These are phyloP conservation scores for Gaillardinia entomophila DNA, from an alignment of 805 yeast species.

Conservation along the genomic window DNA sequence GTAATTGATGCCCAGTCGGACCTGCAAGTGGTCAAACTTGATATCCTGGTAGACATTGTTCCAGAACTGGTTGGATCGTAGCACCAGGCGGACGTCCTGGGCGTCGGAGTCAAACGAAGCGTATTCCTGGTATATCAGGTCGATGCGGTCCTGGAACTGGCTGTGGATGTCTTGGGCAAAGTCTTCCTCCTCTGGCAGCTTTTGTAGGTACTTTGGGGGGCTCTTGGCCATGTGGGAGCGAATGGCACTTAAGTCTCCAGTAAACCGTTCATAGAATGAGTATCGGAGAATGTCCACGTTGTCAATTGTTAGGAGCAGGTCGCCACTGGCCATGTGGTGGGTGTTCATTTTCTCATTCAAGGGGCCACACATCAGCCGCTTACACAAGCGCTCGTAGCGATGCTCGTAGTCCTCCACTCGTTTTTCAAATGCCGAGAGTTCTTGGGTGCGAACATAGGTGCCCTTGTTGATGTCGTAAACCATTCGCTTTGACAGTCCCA, in stretches of 20 bases:
- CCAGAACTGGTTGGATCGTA: constrained; percentile 17
- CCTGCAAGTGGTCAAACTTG: constrained; percentile 11
- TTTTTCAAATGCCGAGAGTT: constrained; percentile 5
- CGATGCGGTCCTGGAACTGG: neutral
- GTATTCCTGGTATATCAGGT: neutral
- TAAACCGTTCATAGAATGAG: constrained; percentile 10
- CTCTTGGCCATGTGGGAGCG: too few species aligned
- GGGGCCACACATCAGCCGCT: constrained; percentile 3
- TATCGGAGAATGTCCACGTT: constrained; percentile 9
- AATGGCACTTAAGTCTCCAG: too few species aligned
- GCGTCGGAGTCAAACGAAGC: neutral
- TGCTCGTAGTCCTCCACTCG: constrained; percentile 8
- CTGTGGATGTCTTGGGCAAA: too few species aligned
- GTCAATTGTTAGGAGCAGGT: constrained; percentile 5
- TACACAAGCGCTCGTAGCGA: constrained; percentile 3
- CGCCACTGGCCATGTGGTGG: constrained; percentile 2
- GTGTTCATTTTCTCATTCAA: constrained; percentile 7
- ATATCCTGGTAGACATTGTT: constrained; percentile 25
- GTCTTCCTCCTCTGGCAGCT: too few species aligned
- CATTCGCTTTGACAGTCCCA: constrained; percentile 4
- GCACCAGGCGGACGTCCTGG: neutral
- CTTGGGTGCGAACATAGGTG: constrained; percentile 4
- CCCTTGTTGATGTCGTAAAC: constrained; percentile 7
- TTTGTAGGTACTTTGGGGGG: too few species aligned
- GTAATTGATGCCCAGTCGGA: constrained; percentile 4